phyloP scores from a whole-genome alignment of 2,329 filamentous ascomycete species.

The Pestalotiopsis sp. region DNA sequence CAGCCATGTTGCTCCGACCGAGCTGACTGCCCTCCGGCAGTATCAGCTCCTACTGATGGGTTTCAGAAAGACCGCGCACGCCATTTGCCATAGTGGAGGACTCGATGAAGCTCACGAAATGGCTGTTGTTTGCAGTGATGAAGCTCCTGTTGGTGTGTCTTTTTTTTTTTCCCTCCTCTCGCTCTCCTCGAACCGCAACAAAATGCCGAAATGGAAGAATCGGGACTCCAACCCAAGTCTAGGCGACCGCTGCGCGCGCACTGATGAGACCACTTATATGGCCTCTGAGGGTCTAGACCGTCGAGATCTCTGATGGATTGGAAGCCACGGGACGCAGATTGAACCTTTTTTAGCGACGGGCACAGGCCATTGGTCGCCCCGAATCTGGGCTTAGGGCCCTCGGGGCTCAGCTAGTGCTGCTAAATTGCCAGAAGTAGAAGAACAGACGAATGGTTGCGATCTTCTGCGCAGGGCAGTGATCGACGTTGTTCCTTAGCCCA shows the following conservation, averaged over 20 bases:
- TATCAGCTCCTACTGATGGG: neutral
- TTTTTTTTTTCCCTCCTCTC: neutral
- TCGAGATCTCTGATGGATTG: neutral
- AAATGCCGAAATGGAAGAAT: neutral
- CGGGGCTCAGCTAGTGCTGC: neutral
- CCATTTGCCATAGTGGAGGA: neutral
- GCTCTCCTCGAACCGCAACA: neutral
- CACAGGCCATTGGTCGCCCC: neutral
- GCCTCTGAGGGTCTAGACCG: neutral
- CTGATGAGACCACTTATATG: neutral
- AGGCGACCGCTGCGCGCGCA: neutral
- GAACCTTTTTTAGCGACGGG: neutral
- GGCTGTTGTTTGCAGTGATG: too few relatives aligned
- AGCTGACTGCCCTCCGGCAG: neutral
- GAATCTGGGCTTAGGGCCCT: neutral
- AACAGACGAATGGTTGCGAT: too few relatives aligned
- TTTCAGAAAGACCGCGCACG: neutral
- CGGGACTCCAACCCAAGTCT: neutral
- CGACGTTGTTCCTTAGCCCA: too few relatives aligned
- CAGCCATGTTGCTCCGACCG: neutral
- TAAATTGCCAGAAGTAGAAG: neutral
- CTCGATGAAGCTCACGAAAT: neutral
- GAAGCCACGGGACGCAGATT: neutral
- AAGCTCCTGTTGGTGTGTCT: neutral
- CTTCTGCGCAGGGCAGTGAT: too few relatives aligned